Evolutionary conservation across 2,329 filamentous ascomycete genomes (phyloP), one percentile per base, ranked within the genome.

Genomic region (Cladosporium cucumerinum): DNA sequence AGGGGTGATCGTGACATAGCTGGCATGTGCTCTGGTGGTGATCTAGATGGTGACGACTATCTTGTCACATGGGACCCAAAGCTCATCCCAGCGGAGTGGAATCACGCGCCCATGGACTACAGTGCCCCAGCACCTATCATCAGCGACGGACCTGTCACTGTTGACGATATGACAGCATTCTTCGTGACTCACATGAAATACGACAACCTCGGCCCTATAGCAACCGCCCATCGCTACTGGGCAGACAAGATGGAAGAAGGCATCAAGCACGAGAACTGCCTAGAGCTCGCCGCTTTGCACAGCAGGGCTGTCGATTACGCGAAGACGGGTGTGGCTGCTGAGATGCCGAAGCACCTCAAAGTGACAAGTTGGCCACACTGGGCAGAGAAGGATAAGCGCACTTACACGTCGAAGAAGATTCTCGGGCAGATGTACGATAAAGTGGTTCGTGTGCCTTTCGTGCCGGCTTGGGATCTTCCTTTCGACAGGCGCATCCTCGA

Each of bases 21-120:
- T 0, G 93, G 90, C 72, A 98, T 98, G 94, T 93, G 95, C 68
- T 97, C 95, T 4, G 95, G 95, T 1, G 95, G 95, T 0, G 95
- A 99, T 73, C 84, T 99, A 0, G 95, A 99, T 73, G 95, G 95
- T 0, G 95, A 99, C 72, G 95, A 99, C 74, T 99, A 93, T 74
- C 89, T 98, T 63, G 87, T 98, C 5, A 89, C 97, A 54, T 99
- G 95, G 94, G 93, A 99, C 69, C 75, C 82, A 25, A 84, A 86
- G 16, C 80, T 99, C 7, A 81, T 96, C 28, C 92, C 92, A 0
- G 69, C 77, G 1, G 79, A 85, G 59, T 91, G 90, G 86, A 91
- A 95, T 69, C 81, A 85, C 36, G 79, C 84, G 0, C 89, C 95
- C 0, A 97, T 98, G 92, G 84, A 90, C 68, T 95, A 93, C 72